These are phyloP conservation scores for Pseudocercospora fuligena DNA, from an alignment of 2,329 filamentous ascomycete genomes.

Conservation along the genomic window DNA sequence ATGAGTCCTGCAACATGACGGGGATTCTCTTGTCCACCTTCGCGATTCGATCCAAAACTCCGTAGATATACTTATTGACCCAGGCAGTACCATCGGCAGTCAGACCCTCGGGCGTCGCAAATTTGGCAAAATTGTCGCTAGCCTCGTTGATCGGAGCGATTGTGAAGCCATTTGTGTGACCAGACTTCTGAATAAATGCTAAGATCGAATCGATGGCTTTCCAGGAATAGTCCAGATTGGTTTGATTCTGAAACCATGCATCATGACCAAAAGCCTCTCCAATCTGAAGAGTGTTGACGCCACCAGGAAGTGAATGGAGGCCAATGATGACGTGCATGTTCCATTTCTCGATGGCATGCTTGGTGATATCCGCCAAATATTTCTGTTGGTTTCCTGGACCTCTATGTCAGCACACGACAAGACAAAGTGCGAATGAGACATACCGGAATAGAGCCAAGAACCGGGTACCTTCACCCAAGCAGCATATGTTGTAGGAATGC, in stretches of 20 bases:
- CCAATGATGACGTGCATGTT: slow-evolving; percentile 45
- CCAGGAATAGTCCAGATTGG: slow-evolving; percentile 42
- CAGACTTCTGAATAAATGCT: slow-evolving; percentile 40
- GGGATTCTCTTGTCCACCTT: slow-evolving; percentile 39
- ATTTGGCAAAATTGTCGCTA: slow-evolving; percentile 42
- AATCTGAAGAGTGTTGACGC: slow-evolving; percentile 40
- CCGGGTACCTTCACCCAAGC: slow-evolving; percentile 45
- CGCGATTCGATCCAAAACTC: slow-evolving; percentile 33
- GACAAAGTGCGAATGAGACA: slow-evolving; percentile 7
- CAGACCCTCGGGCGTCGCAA: slow-evolving; percentile 41
- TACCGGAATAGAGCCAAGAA: slow-evolving; percentile 40
- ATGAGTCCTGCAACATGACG: slow-evolving; percentile 43
- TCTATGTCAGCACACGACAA: too few relatives aligned
- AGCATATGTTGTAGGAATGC: slow-evolving; percentile 46
- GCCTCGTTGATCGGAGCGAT: slow-evolving; percentile 47
- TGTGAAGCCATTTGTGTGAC: slow-evolving; percentile 40
- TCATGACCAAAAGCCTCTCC: slow-evolving; percentile 38
- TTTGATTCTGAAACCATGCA: slow-evolving; percentile 45
- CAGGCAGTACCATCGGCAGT: slow-evolving; percentile 38
- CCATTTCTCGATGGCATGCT: slow-evolving; percentile 44
- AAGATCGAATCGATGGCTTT: slow-evolving; percentile 41
- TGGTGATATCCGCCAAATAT: slow-evolving; percentile 39
- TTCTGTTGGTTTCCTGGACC: slow-evolving; percentile 27
- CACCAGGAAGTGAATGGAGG: slow-evolving; percentile 40
- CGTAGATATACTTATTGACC: slow-evolving; percentile 43